A percentile compares a stretch with the other conserved stretches of the same genome.
Evolutionary conservation across 306 rosid species (phyloP).

Genomic region (Arachis hypogaea): DNA sequence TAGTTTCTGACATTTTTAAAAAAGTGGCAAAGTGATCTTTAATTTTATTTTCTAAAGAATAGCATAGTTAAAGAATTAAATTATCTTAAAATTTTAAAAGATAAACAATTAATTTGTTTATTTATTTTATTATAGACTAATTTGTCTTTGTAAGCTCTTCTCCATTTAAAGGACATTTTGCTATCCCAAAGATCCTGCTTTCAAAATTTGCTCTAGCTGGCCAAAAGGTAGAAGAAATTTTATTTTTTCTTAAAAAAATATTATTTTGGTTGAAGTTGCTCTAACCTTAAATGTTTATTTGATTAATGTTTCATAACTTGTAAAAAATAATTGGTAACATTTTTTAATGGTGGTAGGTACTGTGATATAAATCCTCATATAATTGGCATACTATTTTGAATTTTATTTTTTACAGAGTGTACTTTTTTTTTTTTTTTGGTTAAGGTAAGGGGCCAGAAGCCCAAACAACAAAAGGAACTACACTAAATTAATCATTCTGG

Average conservation of each 20-base stretch:
- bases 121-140: no score
- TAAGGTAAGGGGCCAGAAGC: no score
- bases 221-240: background rate
- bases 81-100: no score
- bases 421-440: no score
- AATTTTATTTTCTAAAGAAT: no score
- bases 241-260: background rate
- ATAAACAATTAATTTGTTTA: no score
- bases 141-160: no score
- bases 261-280: conserved; percentile 5
- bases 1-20: no score
- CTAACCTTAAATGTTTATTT: background rate
- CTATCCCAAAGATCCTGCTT: background rate
- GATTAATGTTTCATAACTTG: background rate
- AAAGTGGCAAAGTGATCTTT: no score
- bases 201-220: background rate
- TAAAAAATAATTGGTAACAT: background rate
- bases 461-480: no score
- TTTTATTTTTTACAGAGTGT: conserved; percentile 45
- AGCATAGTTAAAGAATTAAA: no score
- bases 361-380: background rate
- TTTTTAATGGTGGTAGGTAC: background rate
- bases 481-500: no score
- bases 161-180: background rate
- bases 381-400: background rate